Evolutionary conservation across 139 green algal genomes (phyloP), one percentile per base, ranked within the genome.

Genomic region (Coccomyxa sp.): DNA sequence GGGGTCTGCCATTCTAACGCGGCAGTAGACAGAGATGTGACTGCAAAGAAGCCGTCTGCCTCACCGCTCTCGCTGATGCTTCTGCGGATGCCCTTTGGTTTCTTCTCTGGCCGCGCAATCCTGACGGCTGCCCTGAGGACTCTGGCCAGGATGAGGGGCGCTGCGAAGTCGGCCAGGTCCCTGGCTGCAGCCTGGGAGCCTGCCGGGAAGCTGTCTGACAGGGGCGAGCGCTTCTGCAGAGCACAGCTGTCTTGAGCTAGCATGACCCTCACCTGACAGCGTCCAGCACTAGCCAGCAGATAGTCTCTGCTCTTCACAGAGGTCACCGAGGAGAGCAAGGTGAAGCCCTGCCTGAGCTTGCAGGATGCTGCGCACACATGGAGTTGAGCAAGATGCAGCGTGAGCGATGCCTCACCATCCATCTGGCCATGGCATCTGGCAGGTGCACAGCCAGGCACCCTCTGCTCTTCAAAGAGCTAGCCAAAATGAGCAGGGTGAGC

Each of bases 31-130:
- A 70, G 16, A 27, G 44, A 29, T 12, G 44, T 58, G 44, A 58
- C 44, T 16, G 14, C 44, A 58, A 58, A 58, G 16, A 58, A 58
- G 8, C 24, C 58, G 58, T 31, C 8, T 16, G 14, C 1, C 34
- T 34, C 18, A 74, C 69, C 34, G 69, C 69, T 40, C 34, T 74
- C 14, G 69, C 69, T 74, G 69, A 74, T 40, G 69, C 69, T 74
- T 31, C 69, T 0, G 33, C 34, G 27, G 3, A 41, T 34, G 14
- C 33, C 9, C 34, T 24, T 74, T 31, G 69, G 34, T 8, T 9
- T 31, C 69, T 34, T 27, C 33, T 10, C 33, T 29, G 18, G 69
- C 33, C 14, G 33, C 69, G 35, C 69, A 3, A 50, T 1, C 33
- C 33, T 12, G 12, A 34, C 69, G 14, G 69, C 34, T 74, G 69